Evolutionary conservation across 108 stramenopile genomes (phyloP).

Genomic region (Phaeodactylum tricornutum): DNA sequence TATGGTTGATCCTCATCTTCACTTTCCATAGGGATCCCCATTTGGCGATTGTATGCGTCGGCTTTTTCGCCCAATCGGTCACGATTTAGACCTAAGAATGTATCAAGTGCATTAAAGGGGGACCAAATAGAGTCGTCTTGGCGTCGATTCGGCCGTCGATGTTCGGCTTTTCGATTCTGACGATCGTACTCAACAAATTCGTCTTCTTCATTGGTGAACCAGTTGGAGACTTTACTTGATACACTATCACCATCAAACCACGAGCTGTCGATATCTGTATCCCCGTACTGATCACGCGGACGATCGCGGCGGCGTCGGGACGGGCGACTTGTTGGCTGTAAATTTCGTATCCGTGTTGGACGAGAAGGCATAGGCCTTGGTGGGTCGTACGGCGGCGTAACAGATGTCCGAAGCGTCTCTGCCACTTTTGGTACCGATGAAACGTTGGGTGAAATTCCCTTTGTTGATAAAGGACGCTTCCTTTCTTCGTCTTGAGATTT

Average conservation of each 20-base stretch:
- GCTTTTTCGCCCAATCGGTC: constrained; percentile 26
- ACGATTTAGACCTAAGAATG: constrained; percentile 25
- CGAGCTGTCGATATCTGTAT: not conserved
- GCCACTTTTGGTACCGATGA: not conserved
- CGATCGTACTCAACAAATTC: constrained; percentile 5
- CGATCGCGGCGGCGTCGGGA: too few species aligned
- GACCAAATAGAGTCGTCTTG: too few species aligned
- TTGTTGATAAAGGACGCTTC: not conserved
- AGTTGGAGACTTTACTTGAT: constrained; percentile 8
- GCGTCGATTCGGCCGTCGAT: too few species aligned
- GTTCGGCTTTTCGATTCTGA: not conserved
- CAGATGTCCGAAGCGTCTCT: too few species aligned
- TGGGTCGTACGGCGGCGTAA: constrained; percentile 6
- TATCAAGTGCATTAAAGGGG: constrained; percentile 17
- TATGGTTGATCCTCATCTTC: constrained; percentile 1
- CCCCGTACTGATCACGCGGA: too few species aligned
- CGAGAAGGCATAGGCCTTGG: not conserved
- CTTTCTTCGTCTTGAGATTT: not conserved
- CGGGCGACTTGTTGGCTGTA: not conserved
- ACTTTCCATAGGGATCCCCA: constrained; percentile 17
- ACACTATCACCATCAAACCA: not conserved
- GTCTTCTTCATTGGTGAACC: constrained; percentile 25
- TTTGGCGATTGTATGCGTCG: constrained; percentile 25
- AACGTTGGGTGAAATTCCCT: not conserved
- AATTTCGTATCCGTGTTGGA: not conserved